Percentiles rank a stretch among this genome's conserved stretches.
phyloP scores from a whole-genome alignment of 1,139 yeast genomes.

The Lodderomyces pseudojiufengensis region DNA sequence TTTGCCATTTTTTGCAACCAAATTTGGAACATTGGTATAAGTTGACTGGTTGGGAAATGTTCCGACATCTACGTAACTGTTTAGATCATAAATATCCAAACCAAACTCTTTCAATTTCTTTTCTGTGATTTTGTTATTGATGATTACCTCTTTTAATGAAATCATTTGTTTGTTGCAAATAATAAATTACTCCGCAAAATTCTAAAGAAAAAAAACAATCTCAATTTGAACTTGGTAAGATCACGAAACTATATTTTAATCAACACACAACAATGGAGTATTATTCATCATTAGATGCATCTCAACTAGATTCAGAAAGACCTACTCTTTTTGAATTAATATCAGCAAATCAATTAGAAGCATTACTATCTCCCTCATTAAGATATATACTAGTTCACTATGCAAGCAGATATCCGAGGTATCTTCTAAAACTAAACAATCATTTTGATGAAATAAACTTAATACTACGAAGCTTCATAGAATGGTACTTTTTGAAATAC shows the following conservation, averaged over 20 bases:
- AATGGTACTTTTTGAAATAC: conserved; percentile 63
- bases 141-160: conserved; percentile 19
- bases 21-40: conserved; percentile 10
- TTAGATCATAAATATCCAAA: conserved; percentile 8
- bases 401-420: conserved; percentile 74
- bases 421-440: conserved; percentile 59
- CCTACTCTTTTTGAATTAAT: conserved; percentile 84
- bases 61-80: conserved; percentile 12
- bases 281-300: conserved; percentile 75
- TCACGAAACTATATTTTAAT: conserved; percentile 1
- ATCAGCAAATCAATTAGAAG: conserved; percentile 76
- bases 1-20: conserved; percentile 11
- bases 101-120: conserved; percentile 20
- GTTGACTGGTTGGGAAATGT: conserved; percentile 10
- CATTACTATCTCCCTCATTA: conserved; percentile 76
- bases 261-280: conserved; percentile 56
- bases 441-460: conserved; percentile 75
- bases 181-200: conserved; percentile 2
- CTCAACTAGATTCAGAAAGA: conserved; percentile 66
- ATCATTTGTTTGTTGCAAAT: conserved; percentile 10
- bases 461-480: conserved; percentile 60
- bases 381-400: conserved; percentile 78
- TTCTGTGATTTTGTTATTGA: conserved; percentile 18
- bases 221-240: too few relatives aligned
- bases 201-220: conserved; percentile 3